These are phyloP conservation scores for Mycena galopus DNA, from an alignment of 768 basidiomycete species.

Conservation along the genomic window DNA sequence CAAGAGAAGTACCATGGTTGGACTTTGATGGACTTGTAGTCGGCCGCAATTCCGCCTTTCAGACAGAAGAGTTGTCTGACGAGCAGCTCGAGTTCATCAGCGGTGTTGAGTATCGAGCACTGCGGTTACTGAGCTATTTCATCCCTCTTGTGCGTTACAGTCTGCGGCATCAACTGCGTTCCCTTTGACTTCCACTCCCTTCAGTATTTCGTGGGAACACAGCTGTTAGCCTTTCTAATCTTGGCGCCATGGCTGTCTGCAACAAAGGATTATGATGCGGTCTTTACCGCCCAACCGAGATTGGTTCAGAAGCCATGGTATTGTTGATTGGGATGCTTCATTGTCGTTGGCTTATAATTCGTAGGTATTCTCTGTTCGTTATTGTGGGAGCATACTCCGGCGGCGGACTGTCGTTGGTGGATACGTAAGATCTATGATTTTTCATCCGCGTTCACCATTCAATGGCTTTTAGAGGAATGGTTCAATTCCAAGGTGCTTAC, in stretches of 20 bases:
- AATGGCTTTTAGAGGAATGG: slow-evolving; percentile 62
- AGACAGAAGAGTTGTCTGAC: slow-evolving; percentile 66
- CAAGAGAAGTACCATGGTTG: slow-evolving; percentile 52
- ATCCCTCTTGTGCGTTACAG: slow-evolving; percentile 57
- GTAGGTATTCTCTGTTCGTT: slow-evolving; percentile 61
- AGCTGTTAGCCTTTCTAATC: slow-evolving; percentile 67
- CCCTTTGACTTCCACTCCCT: slow-evolving; percentile 42
- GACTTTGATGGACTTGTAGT: slow-evolving; percentile 59
- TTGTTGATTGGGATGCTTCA: slow-evolving; percentile 9
- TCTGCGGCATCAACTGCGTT: slow-evolving; percentile 37
- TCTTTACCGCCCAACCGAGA: slow-evolving; percentile 62
- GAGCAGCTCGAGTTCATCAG: slow-evolving; percentile 82
- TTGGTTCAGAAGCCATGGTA: slow-evolving; percentile 72
- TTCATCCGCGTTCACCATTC: slow-evolving; percentile 1
- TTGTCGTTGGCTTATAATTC: slow-evolving; percentile 35
- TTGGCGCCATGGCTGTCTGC: slow-evolving; percentile 72
- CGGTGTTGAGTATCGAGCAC: slow-evolving; percentile 80
- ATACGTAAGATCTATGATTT: slow-evolving; percentile 54
- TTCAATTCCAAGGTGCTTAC: slow-evolving; percentile 78
- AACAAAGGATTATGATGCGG: slow-evolving; percentile 60
- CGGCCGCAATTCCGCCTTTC: slow-evolving; percentile 71
- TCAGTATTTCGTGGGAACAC: slow-evolving; percentile 75
- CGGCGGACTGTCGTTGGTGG: slow-evolving; percentile 77
- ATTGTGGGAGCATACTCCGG: slow-evolving; percentile 70
- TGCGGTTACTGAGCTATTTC: slow-evolving; percentile 64